Conservation (phyloP, 2,329 filamentous ascomycete genomes). For the Xylaria digitata region DNA sequence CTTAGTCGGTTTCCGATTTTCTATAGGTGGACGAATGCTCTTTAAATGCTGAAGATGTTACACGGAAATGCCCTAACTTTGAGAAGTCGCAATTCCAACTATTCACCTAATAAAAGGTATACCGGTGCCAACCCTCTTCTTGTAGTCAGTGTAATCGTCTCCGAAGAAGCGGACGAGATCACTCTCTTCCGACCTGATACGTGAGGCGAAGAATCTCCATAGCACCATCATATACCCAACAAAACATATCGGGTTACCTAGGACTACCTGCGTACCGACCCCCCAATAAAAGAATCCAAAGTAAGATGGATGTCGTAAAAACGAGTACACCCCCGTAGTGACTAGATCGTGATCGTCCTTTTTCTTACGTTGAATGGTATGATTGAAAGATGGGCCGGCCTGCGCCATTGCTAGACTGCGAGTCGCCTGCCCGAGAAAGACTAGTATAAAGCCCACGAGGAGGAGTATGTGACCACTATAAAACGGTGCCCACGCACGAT, state of each 20-base stretch:
- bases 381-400: constrained; percentile 92
- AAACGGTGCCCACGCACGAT: constrained; percentile 59
- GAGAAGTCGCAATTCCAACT: too few species aligned
- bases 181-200: constrained; percentile 83
- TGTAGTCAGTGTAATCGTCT: constrained; percentile 81
- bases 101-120: constrained; percentile 77
- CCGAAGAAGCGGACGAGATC: constrained; percentile 85
- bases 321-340: constrained; percentile 80
- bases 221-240: constrained; percentile 78
- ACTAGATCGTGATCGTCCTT: constrained; percentile 80
- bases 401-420: constrained; percentile 88
- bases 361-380: constrained; percentile 79
- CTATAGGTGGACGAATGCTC: neutral
- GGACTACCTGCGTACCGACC: constrained; percentile 88
- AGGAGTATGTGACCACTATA: constrained; percentile 57
- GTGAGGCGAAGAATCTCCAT: constrained; percentile 83
- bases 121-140: constrained; percentile 75
- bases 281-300: constrained; percentile 99
- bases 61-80: neutral
- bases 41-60: neutral
- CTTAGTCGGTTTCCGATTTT: neutral
- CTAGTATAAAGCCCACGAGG: constrained; percentile 70
- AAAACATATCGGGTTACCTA: constrained; percentile 86
- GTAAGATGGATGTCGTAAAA: constrained; percentile 88
- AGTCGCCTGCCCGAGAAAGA: constrained; percentile 77